A percentile compares a stretch with the other conserved stretches of the same genome.
Conservation (phyloP, 164 flowering plant genomes). For the Houttuynia cordata region DNA sequence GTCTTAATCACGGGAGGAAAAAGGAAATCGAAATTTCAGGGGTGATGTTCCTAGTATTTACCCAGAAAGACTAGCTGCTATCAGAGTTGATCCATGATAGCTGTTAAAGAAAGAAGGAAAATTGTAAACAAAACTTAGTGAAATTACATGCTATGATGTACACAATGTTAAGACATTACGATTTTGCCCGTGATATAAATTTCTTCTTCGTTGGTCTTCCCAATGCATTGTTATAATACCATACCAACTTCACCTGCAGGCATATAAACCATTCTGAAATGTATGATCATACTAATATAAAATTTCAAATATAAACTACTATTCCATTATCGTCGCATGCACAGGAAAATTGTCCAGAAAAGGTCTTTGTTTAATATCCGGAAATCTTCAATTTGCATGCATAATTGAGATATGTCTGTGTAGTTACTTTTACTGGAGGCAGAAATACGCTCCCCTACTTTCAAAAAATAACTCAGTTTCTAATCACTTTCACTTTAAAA, state of each 20-base stretch:
- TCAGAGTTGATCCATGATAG: slow-evolving; percentile 94
- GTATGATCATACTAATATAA: background rate
- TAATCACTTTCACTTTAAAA: too few relatives aligned
- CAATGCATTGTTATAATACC: slow-evolving; percentile 97
- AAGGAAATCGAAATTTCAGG: background rate
- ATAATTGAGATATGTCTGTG: too few relatives aligned
- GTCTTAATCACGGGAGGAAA: background rate
- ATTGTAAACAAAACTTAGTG: background rate
- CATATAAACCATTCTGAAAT: slow-evolving; percentile 2
- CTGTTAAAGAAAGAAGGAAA: slow-evolving; percentile 24
- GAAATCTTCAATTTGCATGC: too few relatives aligned
- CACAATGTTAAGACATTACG: slow-evolving; percentile 32
- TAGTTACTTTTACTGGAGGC: too few relatives aligned
- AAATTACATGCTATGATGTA: background rate
- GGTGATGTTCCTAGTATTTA: slow-evolving; percentile 11
- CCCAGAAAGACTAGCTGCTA: slow-evolving; percentile 97
- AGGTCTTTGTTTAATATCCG: too few relatives aligned
- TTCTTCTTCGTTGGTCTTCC: slow-evolving; percentile 95
- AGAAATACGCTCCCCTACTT: too few relatives aligned
- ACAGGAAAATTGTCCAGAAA: too few relatives aligned
- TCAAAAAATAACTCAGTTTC: too few relatives aligned
- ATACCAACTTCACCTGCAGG: slow-evolving; percentile 88
- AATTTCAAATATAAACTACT: too few relatives aligned
- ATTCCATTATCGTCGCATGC: too few relatives aligned
- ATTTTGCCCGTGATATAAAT: slow-evolving; percentile 78